phyloP scores from a whole-genome alignment of 371 early-diverging fungal genomes.

The Actinomortierella ambigua region DNA sequence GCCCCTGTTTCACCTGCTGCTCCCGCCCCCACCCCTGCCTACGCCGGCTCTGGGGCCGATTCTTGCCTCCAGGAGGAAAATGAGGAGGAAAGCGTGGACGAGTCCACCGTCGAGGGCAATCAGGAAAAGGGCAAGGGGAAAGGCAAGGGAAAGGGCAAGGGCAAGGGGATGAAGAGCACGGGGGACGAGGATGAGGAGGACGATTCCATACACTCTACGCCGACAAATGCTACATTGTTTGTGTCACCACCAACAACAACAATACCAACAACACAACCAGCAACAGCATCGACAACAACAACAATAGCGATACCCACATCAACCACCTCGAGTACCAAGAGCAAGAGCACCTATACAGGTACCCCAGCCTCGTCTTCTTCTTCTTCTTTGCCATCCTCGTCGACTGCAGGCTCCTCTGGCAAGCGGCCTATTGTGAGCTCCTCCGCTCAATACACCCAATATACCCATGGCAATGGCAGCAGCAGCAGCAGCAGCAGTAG shows the following conservation, averaged over 20 bases:
- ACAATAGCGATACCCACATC: neutral
- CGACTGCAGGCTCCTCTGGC: too few species aligned
- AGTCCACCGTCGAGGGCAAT: slow-evolving; percentile 1
- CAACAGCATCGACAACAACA: neutral
- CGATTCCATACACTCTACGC: too few species aligned
- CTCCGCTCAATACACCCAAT: neutral
- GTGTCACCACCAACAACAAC: too few species aligned
- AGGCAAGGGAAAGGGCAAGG: slow-evolving; percentile 10
- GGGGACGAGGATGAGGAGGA: too few species aligned
- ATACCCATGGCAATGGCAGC: slow-evolving; percentile 2
- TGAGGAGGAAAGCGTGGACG: neutral
- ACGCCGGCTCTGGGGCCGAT: neutral
- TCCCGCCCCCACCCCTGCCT: neutral
- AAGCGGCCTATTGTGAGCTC: too few species aligned
- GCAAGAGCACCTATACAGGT: slow-evolving; percentile 6
- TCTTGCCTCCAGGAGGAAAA: neutral
- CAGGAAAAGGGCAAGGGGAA: slow-evolving; percentile 1
- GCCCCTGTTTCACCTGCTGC: neutral
- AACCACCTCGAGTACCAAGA: neutral
- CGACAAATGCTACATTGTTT: too few species aligned
- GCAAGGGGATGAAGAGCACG: neutral
- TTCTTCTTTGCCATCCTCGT: neutral
- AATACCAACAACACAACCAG: slow-evolving; percentile 6
- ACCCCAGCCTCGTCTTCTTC: neutral
- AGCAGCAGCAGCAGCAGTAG: slow-evolving; percentile 4